Evolutionary conservation across 2,329 filamentous ascomycete genomes (phyloP), one percentile per base, ranked within the genome.

Genomic region (Cercospora nicotianae): DNA sequence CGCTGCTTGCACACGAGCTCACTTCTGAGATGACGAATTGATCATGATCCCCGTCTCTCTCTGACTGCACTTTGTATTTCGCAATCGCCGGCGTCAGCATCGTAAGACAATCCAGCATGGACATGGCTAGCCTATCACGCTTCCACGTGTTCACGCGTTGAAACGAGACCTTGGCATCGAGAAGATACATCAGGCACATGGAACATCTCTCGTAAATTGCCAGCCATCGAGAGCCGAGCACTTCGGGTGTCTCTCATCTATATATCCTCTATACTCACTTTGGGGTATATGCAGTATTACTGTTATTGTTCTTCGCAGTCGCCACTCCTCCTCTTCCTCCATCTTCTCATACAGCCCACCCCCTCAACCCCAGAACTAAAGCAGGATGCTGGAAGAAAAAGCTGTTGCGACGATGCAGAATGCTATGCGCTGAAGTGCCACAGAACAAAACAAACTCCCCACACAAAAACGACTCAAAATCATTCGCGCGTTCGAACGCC

Each of bases 201-300:
- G 26, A 58, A 58, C 53, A 33, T 58, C 53, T 58, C 26, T 58
- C 53, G n/a, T 58, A 58, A 9, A 58, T 58, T 58, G 53, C 53
- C 53, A 16, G 13, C 30, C 31, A 63, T 53, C 42, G 65, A 69
- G 67, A 70, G 63, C 57, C 70, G 69, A 72, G 70, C 70, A 69
- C 70, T 72, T 72, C 69, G 69, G 65, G 30, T 67, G 18, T 51
- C 36, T 67, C 67, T 72, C 70, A 62, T 68, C 65, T 71, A 71
- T 61, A 65, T 64, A 67, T 60, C 39, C 45, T 67, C 58, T 68
- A 68, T 65, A 51, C 31, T 67, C 48, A 28, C 42, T 62, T 51
- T 39, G 55, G 63, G 60, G 66, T 68, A 60, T 65, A 63, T 58
- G 53, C 53, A 65, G 20, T 65, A 51, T 53, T 42, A 31, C 45